Conservation (phyloP, 2,329 filamentous ascomycete genomes). For the Ceratocystis harringtonii region DNA sequence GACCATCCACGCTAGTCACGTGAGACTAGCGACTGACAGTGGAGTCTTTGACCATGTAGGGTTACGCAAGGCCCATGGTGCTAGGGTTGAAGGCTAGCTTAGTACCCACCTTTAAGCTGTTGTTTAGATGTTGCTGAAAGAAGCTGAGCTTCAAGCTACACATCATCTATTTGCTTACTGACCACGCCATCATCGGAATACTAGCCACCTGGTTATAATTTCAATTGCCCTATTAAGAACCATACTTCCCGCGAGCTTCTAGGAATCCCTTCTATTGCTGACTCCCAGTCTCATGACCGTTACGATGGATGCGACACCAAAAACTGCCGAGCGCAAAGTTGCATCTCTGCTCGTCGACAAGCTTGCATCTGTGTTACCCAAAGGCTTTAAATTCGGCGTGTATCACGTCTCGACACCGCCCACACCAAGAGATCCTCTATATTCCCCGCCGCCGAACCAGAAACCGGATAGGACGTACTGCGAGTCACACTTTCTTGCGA, state of each 20-base stretch:
- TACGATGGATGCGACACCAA: conserved; percentile 6
- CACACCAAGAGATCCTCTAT: conserved; percentile 58
- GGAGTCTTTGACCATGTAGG: neutral
- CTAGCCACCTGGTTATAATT: neutral
- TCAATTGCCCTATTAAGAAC: neutral
- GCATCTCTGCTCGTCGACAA: conserved; percentile 25
- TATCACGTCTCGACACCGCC: conserved; percentile 83
- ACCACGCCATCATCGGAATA: neutral
- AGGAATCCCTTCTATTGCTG: neutral
- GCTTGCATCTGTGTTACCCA: conserved; percentile 38
- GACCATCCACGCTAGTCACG: conserved; percentile 10
- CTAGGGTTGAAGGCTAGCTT: neutral
- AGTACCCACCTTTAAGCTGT: neutral
- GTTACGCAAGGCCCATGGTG: neutral
- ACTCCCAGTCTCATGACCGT: neutral
- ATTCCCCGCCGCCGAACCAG: conserved; percentile 57
- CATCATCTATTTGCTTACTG: neutral
- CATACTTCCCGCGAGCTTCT: neutral
- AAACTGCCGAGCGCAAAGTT: conserved; percentile 19
- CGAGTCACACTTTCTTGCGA: conserved; percentile 61
- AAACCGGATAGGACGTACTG: conserved; percentile 65
- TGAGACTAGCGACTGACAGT: neutral
- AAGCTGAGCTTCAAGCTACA: neutral
- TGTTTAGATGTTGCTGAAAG: neutral
- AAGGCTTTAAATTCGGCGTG: conserved; percentile 45